Conservation (phyloP, 169 alveolate genomes). For the Plasmodium adleri region DNA sequence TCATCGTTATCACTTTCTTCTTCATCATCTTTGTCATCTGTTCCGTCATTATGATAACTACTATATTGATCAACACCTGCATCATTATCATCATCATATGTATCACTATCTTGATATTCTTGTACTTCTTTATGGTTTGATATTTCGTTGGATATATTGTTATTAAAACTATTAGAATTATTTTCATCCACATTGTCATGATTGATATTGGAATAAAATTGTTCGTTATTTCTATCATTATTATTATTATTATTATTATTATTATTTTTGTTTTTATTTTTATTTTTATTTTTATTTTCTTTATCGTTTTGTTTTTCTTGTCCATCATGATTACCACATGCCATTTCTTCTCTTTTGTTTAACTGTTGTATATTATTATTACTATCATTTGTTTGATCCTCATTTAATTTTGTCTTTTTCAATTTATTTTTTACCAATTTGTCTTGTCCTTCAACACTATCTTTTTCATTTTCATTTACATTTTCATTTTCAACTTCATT, state of each 20-base stretch:
- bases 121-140: too few relatives aligned
- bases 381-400: slow-evolving; percentile 1
- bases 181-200: not conserved
- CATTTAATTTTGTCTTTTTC: slow-evolving; percentile 8
- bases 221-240: not conserved
- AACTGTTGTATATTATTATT: not conserved
- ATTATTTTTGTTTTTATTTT: not conserved
- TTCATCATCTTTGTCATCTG: slow-evolving; percentile 3
- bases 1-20: slow-evolving; percentile 29
- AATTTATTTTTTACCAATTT: not conserved
- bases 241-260: too few relatives aligned
- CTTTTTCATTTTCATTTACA: not conserved
- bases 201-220: not conserved
- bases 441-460: not conserved
- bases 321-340: not conserved
- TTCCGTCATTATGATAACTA: not conserved
- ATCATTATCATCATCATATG: not conserved
- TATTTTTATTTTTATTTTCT: slow-evolving; percentile 6
- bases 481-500: not conserved
- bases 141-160: too few relatives aligned
- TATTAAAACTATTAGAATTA: not conserved
- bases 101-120: too few relatives aligned
- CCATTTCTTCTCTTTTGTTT: slow-evolving; percentile 67
- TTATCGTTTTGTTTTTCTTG: slow-evolving; percentile 8
- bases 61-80: not conserved